phyloP scores from a whole-genome alignment of 2,329 filamentous ascomycete species.

The Colletotrichum sansevieriae region DNA sequence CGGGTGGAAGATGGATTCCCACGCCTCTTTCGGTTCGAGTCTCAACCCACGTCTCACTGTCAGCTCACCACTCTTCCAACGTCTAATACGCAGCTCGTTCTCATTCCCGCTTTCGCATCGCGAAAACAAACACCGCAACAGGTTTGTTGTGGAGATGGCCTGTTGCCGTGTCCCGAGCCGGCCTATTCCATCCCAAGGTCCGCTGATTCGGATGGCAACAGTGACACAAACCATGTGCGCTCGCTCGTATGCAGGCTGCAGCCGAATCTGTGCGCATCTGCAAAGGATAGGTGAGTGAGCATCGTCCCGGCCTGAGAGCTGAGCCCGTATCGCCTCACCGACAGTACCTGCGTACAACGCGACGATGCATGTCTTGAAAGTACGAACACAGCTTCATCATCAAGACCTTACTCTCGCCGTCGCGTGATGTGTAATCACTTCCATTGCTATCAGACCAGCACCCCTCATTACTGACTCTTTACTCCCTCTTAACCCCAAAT shows the following conservation, averaged over 20 bases:
- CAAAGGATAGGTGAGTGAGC: constrained; percentile 17
- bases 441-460: constrained; percentile 10
- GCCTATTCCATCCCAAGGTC: constrained; percentile 17
- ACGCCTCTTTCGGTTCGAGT: neutral
- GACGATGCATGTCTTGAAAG: constrained; percentile 9
- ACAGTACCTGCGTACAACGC: constrained; percentile 12
- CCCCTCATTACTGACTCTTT: neutral
- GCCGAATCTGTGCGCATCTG: constrained; percentile 28
- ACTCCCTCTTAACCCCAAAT: neutral
- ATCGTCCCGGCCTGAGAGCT: neutral
- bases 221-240: constrained; percentile 20
- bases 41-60: neutral
- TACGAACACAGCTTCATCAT: neutral
- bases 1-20: neutral
- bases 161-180: constrained; percentile 26
- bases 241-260: neutral
- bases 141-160: constrained; percentile 16
- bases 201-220: constrained; percentile 4
- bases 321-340: constrained; percentile 22
- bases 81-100: no score
- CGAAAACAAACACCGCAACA: neutral
- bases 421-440: constrained; percentile 6
- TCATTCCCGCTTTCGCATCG: neutral
- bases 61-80: neutral
- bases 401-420: neutral